These are phyloP conservation scores for Cladorrhinum sp. DNA, from an alignment of 2,329 filamentous ascomycete species.

Conservation along the genomic window DNA sequence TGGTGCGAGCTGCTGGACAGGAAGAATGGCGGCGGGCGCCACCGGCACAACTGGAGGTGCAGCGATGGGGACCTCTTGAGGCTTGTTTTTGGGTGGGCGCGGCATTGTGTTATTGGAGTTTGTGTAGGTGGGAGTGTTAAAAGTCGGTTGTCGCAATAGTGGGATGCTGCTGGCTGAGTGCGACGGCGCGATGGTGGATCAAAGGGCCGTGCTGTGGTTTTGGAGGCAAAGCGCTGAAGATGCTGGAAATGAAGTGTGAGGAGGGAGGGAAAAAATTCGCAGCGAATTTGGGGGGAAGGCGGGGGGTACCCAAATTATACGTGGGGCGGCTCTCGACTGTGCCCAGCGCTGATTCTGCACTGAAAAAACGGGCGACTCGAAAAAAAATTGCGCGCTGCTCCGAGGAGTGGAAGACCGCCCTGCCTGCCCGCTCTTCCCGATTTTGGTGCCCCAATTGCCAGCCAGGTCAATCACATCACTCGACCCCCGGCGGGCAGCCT, in stretches of 20 bases:
- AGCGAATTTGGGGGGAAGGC: conserved; percentile 27
- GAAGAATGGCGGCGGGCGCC: conserved; percentile 8
- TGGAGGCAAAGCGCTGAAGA: conserved; percentile 16
- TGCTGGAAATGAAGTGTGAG: conserved; percentile 28
- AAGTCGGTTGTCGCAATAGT: conserved; percentile 17
- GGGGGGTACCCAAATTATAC: conserved; percentile 31
- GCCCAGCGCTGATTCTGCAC: conserved; percentile 29
- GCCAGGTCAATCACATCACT: conserved; percentile 19
- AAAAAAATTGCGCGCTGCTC: conserved; percentile 21
- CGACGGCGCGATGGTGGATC: conserved; percentile 30
- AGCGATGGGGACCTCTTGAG: conserved; percentile 20
- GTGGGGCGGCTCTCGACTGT: conserved; percentile 22
- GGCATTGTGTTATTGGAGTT: conserved; percentile 40
- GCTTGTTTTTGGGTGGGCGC: conserved; percentile 44
- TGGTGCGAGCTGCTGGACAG: conserved; percentile 7
- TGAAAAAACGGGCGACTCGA: conserved; percentile 23
- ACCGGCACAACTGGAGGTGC: conserved; percentile 16
- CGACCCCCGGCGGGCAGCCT: background rate
- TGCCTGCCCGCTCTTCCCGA: background rate
- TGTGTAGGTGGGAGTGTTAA: conserved; percentile 20
- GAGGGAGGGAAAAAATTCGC: conserved; percentile 28
- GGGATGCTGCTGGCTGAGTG: conserved; percentile 24
- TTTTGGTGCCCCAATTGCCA: conserved; percentile 9
- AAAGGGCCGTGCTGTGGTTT: conserved; percentile 13
- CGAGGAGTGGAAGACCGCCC: background rate